A percentile compares a stretch with the other conserved stretches of the same genome.
Evolutionary conservation across 108 stramenopile species (phyloP).

Genomic region (Cyclotella kingstonii): DNA sequence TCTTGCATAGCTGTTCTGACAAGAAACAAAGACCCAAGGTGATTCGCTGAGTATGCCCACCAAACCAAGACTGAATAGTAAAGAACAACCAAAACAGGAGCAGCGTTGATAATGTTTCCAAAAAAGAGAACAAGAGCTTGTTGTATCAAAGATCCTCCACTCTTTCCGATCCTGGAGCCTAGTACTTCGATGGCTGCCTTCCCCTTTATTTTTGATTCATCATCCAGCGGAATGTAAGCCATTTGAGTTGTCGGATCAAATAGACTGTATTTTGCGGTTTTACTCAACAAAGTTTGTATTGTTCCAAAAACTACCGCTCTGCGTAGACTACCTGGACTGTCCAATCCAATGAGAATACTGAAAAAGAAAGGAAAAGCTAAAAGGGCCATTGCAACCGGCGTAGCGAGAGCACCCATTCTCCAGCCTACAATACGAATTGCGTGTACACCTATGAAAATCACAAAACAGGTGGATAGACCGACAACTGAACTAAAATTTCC

Average conservation of each 20-base stretch:
- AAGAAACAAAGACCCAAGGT: slow-evolving; percentile 63
- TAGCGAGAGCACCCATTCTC: slow-evolving; percentile 90
- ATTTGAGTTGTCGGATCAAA: slow-evolving; percentile 92
- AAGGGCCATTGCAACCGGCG: slow-evolving; percentile 86
- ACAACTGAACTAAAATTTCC: slow-evolving; percentile 89
- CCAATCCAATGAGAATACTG: slow-evolving; percentile 78
- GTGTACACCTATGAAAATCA: slow-evolving; percentile 92
- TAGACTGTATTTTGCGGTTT: slow-evolving; percentile 90
- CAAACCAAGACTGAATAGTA: slow-evolving; percentile 77
- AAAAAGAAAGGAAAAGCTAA: slow-evolving; percentile 89
- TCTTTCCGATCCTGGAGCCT: slow-evolving; percentile 92
- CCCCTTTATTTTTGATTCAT: slow-evolving; percentile 94
- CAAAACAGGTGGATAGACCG: slow-evolving; percentile 81
- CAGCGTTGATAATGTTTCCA: slow-evolving; percentile 89
- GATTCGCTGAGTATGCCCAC: slow-evolving; percentile 80
- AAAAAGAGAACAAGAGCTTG: slow-evolving; percentile 90
- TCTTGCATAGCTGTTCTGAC: slow-evolving; percentile 37
- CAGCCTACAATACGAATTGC: slow-evolving; percentile 91
- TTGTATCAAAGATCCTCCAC: slow-evolving; percentile 92
- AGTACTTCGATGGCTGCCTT: slow-evolving; percentile 96
- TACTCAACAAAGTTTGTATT: slow-evolving; percentile 85
- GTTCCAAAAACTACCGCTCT: slow-evolving; percentile 87
- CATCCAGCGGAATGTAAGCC: slow-evolving; percentile 96
- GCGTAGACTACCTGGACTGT: slow-evolving; percentile 61
- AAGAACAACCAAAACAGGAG: slow-evolving; percentile 80